Evolutionary conservation across 2,329 filamentous ascomycete genomes (phyloP).

Genomic region (Alternaria atra): DNA sequence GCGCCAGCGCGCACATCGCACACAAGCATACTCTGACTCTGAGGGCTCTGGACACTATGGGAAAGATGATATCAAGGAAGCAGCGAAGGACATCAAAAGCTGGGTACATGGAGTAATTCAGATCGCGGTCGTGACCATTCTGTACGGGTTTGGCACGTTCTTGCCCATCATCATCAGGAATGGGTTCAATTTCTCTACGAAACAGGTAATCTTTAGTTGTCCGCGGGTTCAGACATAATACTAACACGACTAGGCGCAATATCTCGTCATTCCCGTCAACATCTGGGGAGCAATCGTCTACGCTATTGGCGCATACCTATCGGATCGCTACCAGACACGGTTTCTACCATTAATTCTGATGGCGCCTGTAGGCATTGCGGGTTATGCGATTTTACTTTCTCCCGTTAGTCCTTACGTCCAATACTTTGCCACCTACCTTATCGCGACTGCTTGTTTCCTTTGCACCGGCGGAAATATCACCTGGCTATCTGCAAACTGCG

Average conservation of each 20-base stretch:
- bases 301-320: conserved; percentile 50
- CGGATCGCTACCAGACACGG: conserved; percentile 50
- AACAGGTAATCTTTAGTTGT: conserved; percentile 37
- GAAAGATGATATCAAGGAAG: conserved; percentile 43
- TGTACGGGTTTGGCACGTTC: conserved; percentile 54
- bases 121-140: conserved; percentile 52
- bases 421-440: conserved; percentile 47
- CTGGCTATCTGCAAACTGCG: conserved; percentile 46
- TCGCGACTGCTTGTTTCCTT: conserved; percentile 46
- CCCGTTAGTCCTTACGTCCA: conserved; percentile 35
- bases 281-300: conserved; percentile 55
- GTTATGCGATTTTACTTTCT: conserved; percentile 44
- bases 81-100: conserved; percentile 44
- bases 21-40: conserved; percentile 44
- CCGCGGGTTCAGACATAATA: neutral
- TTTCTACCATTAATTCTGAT: conserved; percentile 50
- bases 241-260: conserved; percentile 33
- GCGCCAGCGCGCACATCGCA: conserved; percentile 38
- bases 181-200: conserved; percentile 51
- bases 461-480: conserved; percentile 48
- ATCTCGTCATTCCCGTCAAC: conserved; percentile 55
- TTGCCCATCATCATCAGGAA: conserved; percentile 55
- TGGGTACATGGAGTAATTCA: conserved; percentile 50
- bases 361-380: conserved; percentile 42
- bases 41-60: conserved; percentile 40